Conservation (phyloP, 768 basidiomycete species). For the Phylloporus rhodoxanthus region DNA sequence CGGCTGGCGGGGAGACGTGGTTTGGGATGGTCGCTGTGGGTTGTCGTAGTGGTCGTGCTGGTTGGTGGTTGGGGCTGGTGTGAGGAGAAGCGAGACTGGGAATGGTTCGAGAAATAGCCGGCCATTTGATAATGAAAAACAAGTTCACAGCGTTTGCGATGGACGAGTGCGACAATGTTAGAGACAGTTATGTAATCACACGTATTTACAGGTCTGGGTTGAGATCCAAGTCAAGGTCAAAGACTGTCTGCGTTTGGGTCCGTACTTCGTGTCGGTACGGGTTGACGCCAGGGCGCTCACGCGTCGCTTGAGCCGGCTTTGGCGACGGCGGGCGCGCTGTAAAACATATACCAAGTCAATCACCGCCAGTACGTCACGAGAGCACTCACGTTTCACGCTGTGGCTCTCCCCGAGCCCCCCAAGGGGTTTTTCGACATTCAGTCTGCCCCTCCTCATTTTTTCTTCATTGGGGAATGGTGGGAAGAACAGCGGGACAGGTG, state of each 20-base stretch:
- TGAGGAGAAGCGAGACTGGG: conserved; percentile 63
- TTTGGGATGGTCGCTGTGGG: conserved; percentile 27
- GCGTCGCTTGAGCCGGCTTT: conserved; percentile 39
- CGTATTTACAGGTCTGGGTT: conserved; percentile 65
- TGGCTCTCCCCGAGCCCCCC: conserved; percentile 77
- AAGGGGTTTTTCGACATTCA: conserved; percentile 76
- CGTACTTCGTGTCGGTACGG: conserved; percentile 69
- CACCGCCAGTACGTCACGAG: conserved; percentile 1
- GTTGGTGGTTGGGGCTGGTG: conserved; percentile 33
- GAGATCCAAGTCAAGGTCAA: conserved; percentile 78
- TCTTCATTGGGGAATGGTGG: conserved; percentile 90
- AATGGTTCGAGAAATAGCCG: conserved; percentile 81
- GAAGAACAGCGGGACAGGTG: conserved; percentile 76
- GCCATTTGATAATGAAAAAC: conserved; percentile 42
- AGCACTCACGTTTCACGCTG: conserved; percentile 62
- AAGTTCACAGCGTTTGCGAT: conserved; percentile 3
- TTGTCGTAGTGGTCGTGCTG: not conserved
- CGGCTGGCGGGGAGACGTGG: conserved; percentile 57
- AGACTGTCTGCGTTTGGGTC: conserved; percentile 54
- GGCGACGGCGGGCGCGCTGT: conserved; percentile 63
- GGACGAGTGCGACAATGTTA: conserved; percentile 7
- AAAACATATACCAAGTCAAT: conserved; percentile 5
- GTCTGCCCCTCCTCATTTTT: conserved; percentile 78
- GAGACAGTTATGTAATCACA: conserved; percentile 20
- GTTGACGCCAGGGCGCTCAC: conserved; percentile 50